phyloP scores from a whole-genome alignment of 371 early-diverging fungal genomes.

The Lichtheimia ramosa region DNA sequence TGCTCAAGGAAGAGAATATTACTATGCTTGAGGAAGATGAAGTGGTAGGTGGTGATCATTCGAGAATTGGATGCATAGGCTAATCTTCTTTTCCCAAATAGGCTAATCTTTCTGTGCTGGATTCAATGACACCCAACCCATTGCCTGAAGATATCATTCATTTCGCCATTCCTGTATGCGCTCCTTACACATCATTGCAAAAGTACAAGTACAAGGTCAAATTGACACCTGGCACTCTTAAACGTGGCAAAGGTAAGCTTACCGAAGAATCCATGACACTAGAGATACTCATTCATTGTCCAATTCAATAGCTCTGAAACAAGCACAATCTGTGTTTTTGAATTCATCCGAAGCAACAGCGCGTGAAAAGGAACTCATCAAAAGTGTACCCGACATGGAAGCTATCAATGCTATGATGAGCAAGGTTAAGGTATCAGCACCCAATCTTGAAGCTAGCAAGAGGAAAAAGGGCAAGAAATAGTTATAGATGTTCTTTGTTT shows the following conservation, averaged over 20 bases:
- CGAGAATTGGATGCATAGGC: too few species aligned
- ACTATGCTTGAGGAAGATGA: constrained; percentile 69
- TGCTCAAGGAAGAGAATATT: constrained; percentile 76
- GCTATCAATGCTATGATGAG: constrained; percentile 81
- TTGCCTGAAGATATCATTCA: constrained; percentile 78
- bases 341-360: constrained; percentile 50
- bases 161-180: constrained; percentile 95
- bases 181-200: constrained; percentile 88
- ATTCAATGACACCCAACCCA: constrained; percentile 80
- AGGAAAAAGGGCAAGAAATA: constrained; percentile 52
- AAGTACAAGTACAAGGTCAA: constrained; percentile 96
- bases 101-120: constrained; percentile 68
- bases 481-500: neutral
- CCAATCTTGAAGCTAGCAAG: constrained; percentile 69
- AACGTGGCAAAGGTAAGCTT: constrained; percentile 88
- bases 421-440: constrained; percentile 84
- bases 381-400: constrained; percentile 83
- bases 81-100: neutral
- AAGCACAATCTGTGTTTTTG: constrained; percentile 53
- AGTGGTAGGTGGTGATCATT: constrained; percentile 21
- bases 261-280: constrained; percentile 23
- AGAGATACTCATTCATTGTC: constrained; percentile 25
- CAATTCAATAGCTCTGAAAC: constrained; percentile 33
- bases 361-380: constrained; percentile 80
- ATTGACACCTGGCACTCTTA: constrained; percentile 92